phyloP scores from a whole-genome alignment of 2,329 filamentous ascomycete species.

The Penicillium sp. region DNA sequence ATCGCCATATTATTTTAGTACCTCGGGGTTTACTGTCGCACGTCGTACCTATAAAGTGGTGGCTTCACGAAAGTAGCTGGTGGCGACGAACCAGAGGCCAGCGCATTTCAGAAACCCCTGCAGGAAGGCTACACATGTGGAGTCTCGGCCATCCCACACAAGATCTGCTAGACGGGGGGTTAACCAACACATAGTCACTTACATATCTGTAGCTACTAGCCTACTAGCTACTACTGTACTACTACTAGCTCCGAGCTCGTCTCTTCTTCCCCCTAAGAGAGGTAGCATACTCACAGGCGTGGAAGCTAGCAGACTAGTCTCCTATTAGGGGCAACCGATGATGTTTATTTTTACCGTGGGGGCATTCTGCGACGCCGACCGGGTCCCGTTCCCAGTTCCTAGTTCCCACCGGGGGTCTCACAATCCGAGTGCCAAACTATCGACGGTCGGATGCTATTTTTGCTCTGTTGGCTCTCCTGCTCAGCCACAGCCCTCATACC shows the following conservation, averaged over 20 bases:
- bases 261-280: not conserved
- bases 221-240: no score
- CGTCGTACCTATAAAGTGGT: not conserved
- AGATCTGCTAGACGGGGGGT: no score
- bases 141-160: constrained; percentile 6
- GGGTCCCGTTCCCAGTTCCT: constrained; percentile 15
- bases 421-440: constrained; percentile 12
- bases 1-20: not conserved
- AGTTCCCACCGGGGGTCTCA: constrained; percentile 10
- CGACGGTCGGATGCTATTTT: constrained; percentile 13
- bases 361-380: not conserved
- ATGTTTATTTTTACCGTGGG: constrained; percentile 16
- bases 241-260: not conserved
- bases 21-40: not conserved
- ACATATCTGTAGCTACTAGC: no score
- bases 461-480: not conserved
- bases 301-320: not conserved
- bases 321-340: not conserved
- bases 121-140: constrained; percentile 7
- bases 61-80: not conserved
- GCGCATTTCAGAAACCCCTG: not conserved
- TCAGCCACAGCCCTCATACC: constrained; percentile 5
- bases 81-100: constrained; percentile 6
- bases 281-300: not conserved
- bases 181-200: no score